Conservation (phyloP, 306 rosid genomes). For the Castanea mollissima region DNA sequence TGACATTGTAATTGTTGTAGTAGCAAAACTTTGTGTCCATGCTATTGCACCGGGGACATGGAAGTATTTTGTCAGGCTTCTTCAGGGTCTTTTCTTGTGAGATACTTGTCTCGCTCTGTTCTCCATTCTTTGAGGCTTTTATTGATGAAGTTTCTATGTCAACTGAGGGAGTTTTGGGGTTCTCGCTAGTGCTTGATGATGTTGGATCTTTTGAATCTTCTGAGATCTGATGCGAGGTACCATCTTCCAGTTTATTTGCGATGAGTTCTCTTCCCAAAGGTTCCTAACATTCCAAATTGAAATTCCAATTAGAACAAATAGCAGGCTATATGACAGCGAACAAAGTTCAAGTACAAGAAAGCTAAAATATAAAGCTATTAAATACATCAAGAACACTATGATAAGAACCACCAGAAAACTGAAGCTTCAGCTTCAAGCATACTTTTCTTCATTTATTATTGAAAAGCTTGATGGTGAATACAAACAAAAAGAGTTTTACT, state of each 20-base stretch:
- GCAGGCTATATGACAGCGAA: not conserved
- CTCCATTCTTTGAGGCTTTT: slow-evolving; percentile 47
- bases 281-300: slow-evolving; percentile 42
- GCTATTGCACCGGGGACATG: slow-evolving; percentile 89
- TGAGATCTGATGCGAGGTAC: slow-evolving; percentile 30
- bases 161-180: slow-evolving; percentile 44
- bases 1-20: slow-evolving; percentile 81
- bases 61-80: slow-evolving; percentile 72
- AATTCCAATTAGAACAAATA: slow-evolving; percentile 21
- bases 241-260: slow-evolving; percentile 36
- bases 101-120: slow-evolving; percentile 48
- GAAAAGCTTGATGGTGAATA: not conserved
- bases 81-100: slow-evolving; percentile 53
- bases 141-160: slow-evolving; percentile 43
- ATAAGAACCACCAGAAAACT: not conserved
- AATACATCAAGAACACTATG: not conserved
- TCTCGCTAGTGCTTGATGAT: slow-evolving; percentile 44
- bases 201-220: slow-evolving; percentile 41
- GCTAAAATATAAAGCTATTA: not conserved
- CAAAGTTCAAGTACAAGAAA: slow-evolving; percentile 12
- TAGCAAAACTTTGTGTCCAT: slow-evolving; percentile 90
- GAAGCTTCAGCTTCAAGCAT: not conserved
- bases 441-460: not conserved
- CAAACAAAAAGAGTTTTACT: not conserved
- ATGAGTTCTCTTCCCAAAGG: slow-evolving; percentile 42